Evolutionary conservation across 2,329 filamentous ascomycete species (phyloP).

Genomic region (Pyrenophora graminea): DNA sequence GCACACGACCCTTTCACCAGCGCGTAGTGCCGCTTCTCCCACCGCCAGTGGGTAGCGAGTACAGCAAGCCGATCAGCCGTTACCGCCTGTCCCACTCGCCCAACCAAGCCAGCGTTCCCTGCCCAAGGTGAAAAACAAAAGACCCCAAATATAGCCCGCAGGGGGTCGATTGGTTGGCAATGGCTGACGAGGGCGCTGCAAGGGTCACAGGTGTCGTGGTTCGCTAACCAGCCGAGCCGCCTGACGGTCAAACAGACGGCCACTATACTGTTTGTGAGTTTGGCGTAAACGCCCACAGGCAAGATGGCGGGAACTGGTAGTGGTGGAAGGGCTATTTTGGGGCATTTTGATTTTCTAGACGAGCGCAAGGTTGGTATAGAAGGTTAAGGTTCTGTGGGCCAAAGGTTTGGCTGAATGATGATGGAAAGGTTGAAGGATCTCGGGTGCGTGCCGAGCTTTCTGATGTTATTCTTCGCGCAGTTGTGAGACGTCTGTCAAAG

Average conservation of each 20-base stretch:
- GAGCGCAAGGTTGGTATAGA: not conserved
- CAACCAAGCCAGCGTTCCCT: slow-evolving; percentile 2
- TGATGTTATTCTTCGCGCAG: not conserved
- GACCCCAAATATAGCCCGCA: slow-evolving; percentile 26
- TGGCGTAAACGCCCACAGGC: slow-evolving; percentile 9
- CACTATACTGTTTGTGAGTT: not conserved
- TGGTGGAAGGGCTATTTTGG: slow-evolving; percentile 3
- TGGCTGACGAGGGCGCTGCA: not conserved
- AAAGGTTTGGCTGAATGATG: not conserved
- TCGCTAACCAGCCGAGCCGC: slow-evolving; percentile 23
- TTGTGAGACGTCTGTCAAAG: not conserved
- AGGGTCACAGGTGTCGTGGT: slow-evolving; percentile 5
- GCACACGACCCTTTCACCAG: slow-evolving; percentile 1
- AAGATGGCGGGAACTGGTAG: not conserved
- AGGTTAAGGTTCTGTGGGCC: not conserved
- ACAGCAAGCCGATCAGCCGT: slow-evolving; percentile 6
- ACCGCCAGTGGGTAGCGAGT: slow-evolving; percentile 1
- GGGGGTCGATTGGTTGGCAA: slow-evolving; percentile 14
- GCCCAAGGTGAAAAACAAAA: slow-evolving; percentile 6
- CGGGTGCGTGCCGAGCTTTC: too few relatives aligned
- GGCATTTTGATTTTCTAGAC: not conserved
- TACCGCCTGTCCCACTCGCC: slow-evolving; percentile 14
- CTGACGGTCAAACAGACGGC: not conserved
- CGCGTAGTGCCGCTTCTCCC: slow-evolving; percentile 7
- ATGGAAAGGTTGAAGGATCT: too few relatives aligned